Conservation (phyloP, 2,329 filamentous ascomycete species). For the Bipolaris zeicola region DNA sequence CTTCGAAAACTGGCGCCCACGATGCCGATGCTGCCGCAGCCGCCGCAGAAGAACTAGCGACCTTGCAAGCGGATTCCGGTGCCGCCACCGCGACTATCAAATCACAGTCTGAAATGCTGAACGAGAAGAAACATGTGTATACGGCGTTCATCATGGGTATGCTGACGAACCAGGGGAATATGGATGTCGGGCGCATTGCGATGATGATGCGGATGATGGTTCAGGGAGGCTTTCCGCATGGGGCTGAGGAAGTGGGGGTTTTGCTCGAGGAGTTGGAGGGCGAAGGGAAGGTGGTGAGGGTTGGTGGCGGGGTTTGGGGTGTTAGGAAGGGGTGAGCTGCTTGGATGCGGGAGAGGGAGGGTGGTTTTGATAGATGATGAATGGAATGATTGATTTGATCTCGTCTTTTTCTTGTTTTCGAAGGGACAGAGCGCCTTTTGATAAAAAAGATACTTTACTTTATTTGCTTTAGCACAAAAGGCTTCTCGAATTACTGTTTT, state of each 20-base stretch:
- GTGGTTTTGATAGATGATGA: neutral
- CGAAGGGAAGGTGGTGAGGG: constrained; percentile 35
- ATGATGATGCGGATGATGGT: constrained; percentile 97
- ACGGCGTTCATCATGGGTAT: constrained; percentile 93
- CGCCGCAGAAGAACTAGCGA: constrained; percentile 44
- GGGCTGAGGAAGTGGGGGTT: constrained; percentile 82
- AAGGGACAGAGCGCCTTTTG: no score
- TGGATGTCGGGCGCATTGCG: constrained; percentile 79
- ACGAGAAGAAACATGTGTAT: constrained; percentile 75
- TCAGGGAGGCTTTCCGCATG: constrained; percentile 85
- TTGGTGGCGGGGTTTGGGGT: constrained; percentile 44
- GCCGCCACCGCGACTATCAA: constrained; percentile 58
- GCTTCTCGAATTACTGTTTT: no score
- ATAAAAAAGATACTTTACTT: no score
- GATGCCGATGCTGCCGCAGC: constrained; percentile 47
- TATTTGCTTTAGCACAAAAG: no score
- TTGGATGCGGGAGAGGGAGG: neutral
- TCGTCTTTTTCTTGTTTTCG: neutral
- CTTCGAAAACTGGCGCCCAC: constrained; percentile 18
- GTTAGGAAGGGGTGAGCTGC: constrained; percentile 28
- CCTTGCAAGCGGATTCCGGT: constrained; percentile 38
- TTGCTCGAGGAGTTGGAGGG: constrained; percentile 74
- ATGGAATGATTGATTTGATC: neutral
- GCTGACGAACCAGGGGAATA: constrained; percentile 88
- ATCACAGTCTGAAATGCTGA: constrained; percentile 63